A percentile compares a stretch with the other conserved stretches of the same genome.
These are phyloP conservation scores for Annulohypoxylon truncatum DNA, from an alignment of 2,329 filamentous ascomycete species.

Conservation along the genomic window DNA sequence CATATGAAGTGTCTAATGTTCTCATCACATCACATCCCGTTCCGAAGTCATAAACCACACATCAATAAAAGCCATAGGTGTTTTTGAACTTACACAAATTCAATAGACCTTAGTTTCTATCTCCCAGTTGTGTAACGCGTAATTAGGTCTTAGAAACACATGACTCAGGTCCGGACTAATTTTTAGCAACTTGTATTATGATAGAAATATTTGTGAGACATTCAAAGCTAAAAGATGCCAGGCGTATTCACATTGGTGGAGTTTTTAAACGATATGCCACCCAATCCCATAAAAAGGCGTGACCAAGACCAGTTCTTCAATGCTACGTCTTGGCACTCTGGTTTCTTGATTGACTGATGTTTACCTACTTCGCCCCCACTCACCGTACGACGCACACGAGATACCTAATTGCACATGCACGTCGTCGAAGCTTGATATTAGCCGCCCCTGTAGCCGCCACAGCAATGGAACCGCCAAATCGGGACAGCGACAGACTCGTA, in stretches of 20 bases:
- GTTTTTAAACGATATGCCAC: background rate
- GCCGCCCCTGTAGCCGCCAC: slow-evolving; percentile 18
- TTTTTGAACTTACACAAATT: too few species aligned
- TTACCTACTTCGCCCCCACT: background rate
- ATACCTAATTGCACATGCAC: background rate
- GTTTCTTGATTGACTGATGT: slow-evolving; percentile 5
- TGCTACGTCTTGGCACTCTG: slow-evolving; percentile 19
- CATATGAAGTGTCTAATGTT: too few species aligned
- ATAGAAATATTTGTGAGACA: background rate
- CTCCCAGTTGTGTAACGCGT: background rate
- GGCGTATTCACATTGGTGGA: background rate
- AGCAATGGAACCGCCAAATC: background rate
- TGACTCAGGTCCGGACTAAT: background rate
- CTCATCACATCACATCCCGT: too few species aligned
- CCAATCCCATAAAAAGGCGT: background rate
- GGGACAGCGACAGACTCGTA: background rate
- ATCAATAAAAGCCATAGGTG: too few species aligned
- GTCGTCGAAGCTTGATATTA: slow-evolving; percentile 19
- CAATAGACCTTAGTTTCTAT: too few species aligned
- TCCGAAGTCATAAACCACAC: too few species aligned
- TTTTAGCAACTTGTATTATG: background rate
- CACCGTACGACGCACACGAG: slow-evolving; percentile 4
- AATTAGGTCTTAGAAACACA: background rate
- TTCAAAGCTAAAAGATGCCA: background rate
- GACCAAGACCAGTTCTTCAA: background rate